phyloP scores from a whole-genome alignment of 2,329 filamentous ascomycete species.

The Diplodia scrobiculata region DNA sequence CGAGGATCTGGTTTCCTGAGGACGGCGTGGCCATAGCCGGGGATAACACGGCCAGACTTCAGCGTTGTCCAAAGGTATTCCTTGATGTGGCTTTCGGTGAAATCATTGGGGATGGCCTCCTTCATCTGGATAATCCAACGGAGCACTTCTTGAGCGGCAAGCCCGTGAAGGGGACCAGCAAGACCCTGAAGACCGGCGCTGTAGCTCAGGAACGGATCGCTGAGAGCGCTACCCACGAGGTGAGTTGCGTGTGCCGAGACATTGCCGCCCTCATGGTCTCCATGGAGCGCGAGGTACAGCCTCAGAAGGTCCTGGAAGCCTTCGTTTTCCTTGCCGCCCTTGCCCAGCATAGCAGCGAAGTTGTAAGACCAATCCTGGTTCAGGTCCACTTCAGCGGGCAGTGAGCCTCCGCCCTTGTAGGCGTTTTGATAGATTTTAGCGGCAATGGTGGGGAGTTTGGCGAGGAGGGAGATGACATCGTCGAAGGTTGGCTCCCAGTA shows the following conservation, averaged over 20 bases:
- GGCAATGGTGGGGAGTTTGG: conserved; percentile 94
- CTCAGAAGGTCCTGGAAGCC: conserved; percentile 94
- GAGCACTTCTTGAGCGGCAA: conserved; percentile 94
- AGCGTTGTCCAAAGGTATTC: conserved; percentile 91
- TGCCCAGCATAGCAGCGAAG: conserved; percentile 94
- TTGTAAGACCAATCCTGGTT: conserved; percentile 98
- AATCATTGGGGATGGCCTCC: conserved; percentile 74
- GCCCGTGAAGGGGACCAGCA: conserved; percentile 87
- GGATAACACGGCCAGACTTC: conserved; percentile 90
- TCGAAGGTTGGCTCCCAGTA: conserved; percentile 99
- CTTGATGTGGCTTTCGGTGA: conserved; percentile 78
- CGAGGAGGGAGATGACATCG: conserved; percentile 88
- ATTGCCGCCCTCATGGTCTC: conserved; percentile 97
- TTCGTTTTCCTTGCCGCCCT: conserved; percentile 82
- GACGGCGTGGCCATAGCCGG: conserved; percentile 93
- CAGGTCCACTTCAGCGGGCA: conserved; percentile 75
- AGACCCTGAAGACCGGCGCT: conserved; percentile 93
- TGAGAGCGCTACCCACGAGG: conserved; percentile 89
- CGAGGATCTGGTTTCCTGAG: conserved; percentile 95
- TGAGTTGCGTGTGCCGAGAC: conserved; percentile 95
- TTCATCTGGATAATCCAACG: conserved; percentile 98
- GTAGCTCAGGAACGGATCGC: conserved; percentile 94
- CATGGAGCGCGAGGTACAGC: conserved; percentile 92
- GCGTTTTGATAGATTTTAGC: conserved; percentile 97
- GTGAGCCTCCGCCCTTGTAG: conserved; percentile 71